These are phyloP conservation scores for Irpex rosettiformis DNA, from an alignment of 1,284 basidiomycete species.

Conservation along the genomic window DNA sequence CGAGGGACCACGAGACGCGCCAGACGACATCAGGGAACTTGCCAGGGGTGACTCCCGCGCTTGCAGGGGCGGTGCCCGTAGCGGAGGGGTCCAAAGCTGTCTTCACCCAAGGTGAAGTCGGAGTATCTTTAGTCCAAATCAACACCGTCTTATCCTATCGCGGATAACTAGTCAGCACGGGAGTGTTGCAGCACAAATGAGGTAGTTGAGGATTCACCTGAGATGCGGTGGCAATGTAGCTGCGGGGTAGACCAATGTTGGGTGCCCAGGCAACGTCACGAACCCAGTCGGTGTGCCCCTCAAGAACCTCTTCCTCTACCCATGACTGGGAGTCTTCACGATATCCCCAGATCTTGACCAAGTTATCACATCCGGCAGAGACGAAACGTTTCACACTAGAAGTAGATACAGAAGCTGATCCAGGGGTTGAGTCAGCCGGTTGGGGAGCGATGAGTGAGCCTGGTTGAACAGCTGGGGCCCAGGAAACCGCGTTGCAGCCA, in stretches of 20 bases:
- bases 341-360: conserved; percentile 94
- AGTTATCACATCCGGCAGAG: conserved; percentile 93
- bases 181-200: not conserved
- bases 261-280: conserved; percentile 98
- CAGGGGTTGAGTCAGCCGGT: conserved; percentile 36
- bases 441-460: conserved; percentile 75
- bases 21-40: conserved; percentile 96
- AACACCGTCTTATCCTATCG: conserved; percentile 83
- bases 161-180: not conserved
- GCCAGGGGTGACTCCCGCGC: conserved; percentile 42
- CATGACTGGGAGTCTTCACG: conserved; percentile 77
- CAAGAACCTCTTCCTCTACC: conserved; percentile 85
- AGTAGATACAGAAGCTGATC: conserved; percentile 37
- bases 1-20: conserved; percentile 96
- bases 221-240: conserved; percentile 93
- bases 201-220: conserved; percentile 50
- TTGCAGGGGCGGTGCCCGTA: conserved; percentile 45
- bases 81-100: conserved; percentile 79
- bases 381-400: conserved; percentile 82
- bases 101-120: conserved; percentile 81
- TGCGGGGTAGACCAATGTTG: conserved; percentile 91
- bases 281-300: conserved; percentile 96
- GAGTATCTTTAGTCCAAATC: conserved; percentile 90
- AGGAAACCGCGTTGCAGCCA: conserved; percentile 96
- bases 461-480: conserved; percentile 91